Conservation (phyloP, 2,329 filamentous ascomycete genomes). For the Rosellinia necatrix region DNA sequence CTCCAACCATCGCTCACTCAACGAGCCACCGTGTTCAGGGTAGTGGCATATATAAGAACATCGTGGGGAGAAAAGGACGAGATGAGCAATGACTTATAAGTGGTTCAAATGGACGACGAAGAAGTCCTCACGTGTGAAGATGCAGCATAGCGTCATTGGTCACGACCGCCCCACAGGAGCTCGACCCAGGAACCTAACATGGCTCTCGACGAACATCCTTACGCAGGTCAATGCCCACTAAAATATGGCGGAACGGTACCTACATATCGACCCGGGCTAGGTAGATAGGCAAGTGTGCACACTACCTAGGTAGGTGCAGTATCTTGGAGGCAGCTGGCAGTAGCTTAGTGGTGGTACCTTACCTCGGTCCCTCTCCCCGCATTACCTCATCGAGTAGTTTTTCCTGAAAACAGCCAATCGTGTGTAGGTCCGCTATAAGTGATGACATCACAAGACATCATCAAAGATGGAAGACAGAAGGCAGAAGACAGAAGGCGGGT, state of each 20-base stretch:
- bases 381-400: slow-evolving; percentile 4
- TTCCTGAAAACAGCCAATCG: slow-evolving; percentile 7
- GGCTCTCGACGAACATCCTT: not conserved
- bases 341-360: no score
- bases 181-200: not conserved
- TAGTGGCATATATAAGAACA: not conserved
- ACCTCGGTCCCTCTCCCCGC: slow-evolving; percentile 7
- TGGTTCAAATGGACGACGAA: not conserved
- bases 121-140: slow-evolving; percentile 11
- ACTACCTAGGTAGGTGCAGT: no score
- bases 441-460: slow-evolving; percentile 25
- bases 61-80: not conserved
- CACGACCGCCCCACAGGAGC: slow-evolving; percentile 8
- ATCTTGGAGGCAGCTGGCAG: no score
- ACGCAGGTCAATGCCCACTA: not conserved
- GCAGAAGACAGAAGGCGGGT: no score
- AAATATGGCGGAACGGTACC: slow-evolving; percentile 6
- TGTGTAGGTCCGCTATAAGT: not conserved
- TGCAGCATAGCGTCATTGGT: slow-evolving; percentile 22
- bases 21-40: not conserved
- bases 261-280: no score
- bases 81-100: not conserved
- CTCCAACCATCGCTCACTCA: no score
- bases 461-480: not conserved
- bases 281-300: no score